Evolutionary conservation across 2,329 filamentous ascomycete species (phyloP), one percentile per base, ranked within the genome.

Genomic region (Podosphaera xanthii): DNA sequence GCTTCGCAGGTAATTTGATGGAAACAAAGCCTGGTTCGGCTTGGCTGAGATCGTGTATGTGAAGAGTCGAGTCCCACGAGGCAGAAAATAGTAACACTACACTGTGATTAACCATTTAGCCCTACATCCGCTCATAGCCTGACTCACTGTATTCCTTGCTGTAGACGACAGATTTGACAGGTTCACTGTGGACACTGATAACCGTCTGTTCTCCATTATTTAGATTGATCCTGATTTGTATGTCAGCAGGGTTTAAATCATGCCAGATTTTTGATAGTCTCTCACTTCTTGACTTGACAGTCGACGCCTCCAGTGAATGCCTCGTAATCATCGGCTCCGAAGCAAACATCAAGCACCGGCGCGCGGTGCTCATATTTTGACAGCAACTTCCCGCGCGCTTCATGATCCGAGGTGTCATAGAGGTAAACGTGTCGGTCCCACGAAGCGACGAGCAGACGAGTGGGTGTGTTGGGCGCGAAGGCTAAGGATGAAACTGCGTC

Each of bases 391-490:
- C 77, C 78, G 44, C 68, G 70, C 30, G 71, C 70, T 53, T 78
- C 75, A 63, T 78, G 76, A 31, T 77, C 62, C 74, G 74, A 73
- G 61, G 84, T 78, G 68, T 94, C 87, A 76, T 97, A 97, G 58
- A 91, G 77, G 72, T 96, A 94, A 59, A 94, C 81, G 70, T 87
- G 81, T 71, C 83, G 87, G 72, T 97, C 91, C 92, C 92, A 98
- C 59, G 89, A 95, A 9, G 90, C 85, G 65, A 91, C 90, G n/a
- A 94, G 80, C 44, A 98, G 78, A 65, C 83, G 84, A 59, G 77
- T 81, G 2, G 83, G 78, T n/a, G 83, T 81, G 62, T 77, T 74
- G 42, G 88, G 86, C 64, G 90, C 87, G 76, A 94, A 98, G 68
- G 82, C 82, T 67, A 97, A 75, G 33, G 88, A 78, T 55, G 91